Conservation (phyloP, 257 asterid genomes). For the Solanum microdontum region DNA sequence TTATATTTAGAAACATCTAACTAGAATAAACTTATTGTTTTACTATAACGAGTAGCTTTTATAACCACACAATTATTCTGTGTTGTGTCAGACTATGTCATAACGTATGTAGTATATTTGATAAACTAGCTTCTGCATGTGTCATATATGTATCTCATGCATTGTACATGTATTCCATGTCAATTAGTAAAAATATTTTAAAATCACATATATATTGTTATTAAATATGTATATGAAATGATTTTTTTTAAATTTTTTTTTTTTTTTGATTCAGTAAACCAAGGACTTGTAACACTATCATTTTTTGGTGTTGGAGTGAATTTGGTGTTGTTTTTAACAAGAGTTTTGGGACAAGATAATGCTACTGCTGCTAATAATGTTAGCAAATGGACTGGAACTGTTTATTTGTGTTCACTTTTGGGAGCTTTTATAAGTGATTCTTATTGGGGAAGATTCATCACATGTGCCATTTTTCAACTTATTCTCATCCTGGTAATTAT, state of each 20-base stretch:
- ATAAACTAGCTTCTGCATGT: not conserved
- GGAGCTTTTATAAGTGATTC: constrained; percentile 90
- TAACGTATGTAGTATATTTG: too few relatives aligned
- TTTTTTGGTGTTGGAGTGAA: constrained; percentile 83
- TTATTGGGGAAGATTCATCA: constrained; percentile 69
- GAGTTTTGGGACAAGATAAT: constrained; percentile 61
- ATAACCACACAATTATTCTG: too few relatives aligned
- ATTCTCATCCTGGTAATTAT: constrained; percentile 44
- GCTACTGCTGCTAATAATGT: constrained; percentile 75
- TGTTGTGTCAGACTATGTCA: too few relatives aligned
- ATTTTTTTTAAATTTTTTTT: not conserved
- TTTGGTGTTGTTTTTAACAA: constrained; percentile 59
- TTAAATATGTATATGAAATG: too few relatives aligned
- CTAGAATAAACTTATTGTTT: too few relatives aligned
- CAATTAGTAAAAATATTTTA: too few relatives aligned
- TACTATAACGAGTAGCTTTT: too few relatives aligned
- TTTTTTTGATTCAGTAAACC: constrained; percentile 38
- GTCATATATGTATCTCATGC: not conserved
- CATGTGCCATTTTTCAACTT: constrained; percentile 61
- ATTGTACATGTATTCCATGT: too few relatives aligned
- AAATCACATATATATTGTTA: too few relatives aligned
- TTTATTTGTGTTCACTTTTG: constrained; percentile 57
- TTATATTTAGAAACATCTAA: not conserved
- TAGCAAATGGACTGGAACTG: constrained; percentile 84
- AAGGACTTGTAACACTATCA: constrained; percentile 73